Evolutionary conservation across 2,329 filamentous ascomycete genomes (phyloP).

Genomic region (Penicillium janthinellum): DNA sequence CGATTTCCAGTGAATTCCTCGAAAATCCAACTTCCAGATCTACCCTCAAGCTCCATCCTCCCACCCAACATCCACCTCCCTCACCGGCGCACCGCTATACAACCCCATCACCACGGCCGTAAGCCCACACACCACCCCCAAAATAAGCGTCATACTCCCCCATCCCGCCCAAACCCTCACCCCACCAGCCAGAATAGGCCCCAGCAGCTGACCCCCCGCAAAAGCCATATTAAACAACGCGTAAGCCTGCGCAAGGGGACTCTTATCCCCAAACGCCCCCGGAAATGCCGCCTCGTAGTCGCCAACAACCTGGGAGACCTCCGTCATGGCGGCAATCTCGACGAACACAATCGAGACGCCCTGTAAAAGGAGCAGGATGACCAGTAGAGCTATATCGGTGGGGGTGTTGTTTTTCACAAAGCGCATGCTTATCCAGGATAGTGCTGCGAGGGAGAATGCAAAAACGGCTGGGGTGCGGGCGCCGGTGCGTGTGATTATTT

Average conservation of each 20-base stretch:
- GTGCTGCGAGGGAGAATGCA: conserved; percentile 56
- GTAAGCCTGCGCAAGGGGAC: conserved; percentile 65
- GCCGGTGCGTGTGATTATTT: conserved; percentile 53
- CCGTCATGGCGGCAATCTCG: conserved; percentile 68
- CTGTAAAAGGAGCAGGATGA: conserved; percentile 60
- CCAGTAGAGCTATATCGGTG: conserved; percentile 65
- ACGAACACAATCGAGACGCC: conserved; percentile 60
- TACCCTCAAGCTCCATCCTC: background rate
- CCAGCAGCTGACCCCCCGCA: conserved; percentile 59
- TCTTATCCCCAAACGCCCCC: conserved; percentile 64
- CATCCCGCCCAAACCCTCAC: conserved; percentile 30
- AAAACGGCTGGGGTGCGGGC: conserved; percentile 61
- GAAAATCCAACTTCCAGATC: background rate
- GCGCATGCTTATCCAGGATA: conserved; percentile 64
- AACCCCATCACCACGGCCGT: conserved; percentile 27
- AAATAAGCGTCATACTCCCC: conserved; percentile 28
- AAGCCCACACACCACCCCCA: conserved; percentile 29
- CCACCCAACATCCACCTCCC: background rate
- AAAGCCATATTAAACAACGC: conserved; percentile 64
- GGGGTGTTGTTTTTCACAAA: conserved; percentile 60
- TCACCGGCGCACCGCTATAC: conserved; percentile 7
- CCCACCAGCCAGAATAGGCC: conserved; percentile 58
- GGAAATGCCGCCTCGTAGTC: conserved; percentile 63
- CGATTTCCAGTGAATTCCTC: background rate
- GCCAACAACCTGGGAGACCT: conserved; percentile 58